Evolutionary conservation across 345 rosid genomes (phyloP), one percentile per base, ranked within the genome.

Genomic region (Hibiscus mutabilis): DNA sequence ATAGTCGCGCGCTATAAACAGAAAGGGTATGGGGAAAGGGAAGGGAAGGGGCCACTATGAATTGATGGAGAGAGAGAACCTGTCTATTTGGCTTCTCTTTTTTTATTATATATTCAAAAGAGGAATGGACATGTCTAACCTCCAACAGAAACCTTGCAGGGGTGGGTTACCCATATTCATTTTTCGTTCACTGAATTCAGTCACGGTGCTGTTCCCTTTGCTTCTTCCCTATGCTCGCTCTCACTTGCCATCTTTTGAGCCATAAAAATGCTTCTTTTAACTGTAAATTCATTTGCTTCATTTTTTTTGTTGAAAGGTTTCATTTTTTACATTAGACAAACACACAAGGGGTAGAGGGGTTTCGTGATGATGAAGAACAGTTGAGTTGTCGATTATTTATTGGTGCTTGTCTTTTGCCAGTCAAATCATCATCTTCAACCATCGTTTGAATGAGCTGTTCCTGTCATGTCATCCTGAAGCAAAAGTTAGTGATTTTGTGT

Each of bases 391-490:
- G 22, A 79, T 81, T 75, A 84, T 79, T 79, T 75, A 84, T 79
- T 81, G 83, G 77, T 72, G 83, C 79, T 51, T 0, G 57, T 82
- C 86, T 82, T 87, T 87, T 70, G 16, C 74, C 82, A 52, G 80
- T 87, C 91, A 82, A 81, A 87, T 87, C 91, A 81, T 72, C 84
- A 52, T 77, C 49, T 44, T 44, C 49, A 44, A 44, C 1, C 49
- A 42, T 42, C 49, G 12, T 57, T 73, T 75, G 78, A 83, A 77
- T 85, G 87, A 83, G 91, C 85, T 85, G 86, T 85, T 82, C 83
- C 81, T 73, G 91, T 87, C 91, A 59, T 78, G 81, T 87, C 89
- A 82, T 68, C 74, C 73, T 59, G 65, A 33, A 71, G 24, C 60
- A 66, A n/a, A n/a, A 47, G 53, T 15, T 47, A 47, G 53, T 47